Evolutionary conservation across 106 monocot genomes (phyloP).

Genomic region (Posidonia australis): DNA sequence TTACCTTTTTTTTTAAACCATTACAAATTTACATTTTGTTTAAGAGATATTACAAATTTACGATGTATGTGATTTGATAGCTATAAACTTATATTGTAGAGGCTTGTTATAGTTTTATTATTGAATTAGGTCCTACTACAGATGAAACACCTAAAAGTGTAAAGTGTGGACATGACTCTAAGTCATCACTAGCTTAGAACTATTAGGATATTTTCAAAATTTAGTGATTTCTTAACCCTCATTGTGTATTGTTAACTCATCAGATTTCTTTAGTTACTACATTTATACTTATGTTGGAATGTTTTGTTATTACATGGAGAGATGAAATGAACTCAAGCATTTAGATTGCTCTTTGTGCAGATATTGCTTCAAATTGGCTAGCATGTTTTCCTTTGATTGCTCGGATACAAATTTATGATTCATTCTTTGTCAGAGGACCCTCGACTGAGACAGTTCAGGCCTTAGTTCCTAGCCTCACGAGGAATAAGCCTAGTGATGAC

Average conservation of each 20-base stretch:
- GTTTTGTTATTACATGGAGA: background rate
- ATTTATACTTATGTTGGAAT: background rate
- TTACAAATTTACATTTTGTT: no score
- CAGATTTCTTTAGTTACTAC: background rate
- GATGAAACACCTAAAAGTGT: no score
- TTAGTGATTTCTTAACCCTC: no score
- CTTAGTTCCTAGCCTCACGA: conserved; percentile 42
- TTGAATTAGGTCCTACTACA: no score
- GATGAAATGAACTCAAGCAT: background rate
- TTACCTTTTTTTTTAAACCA: no score
- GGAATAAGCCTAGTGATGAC: conserved; percentile 31
- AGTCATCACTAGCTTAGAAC: no score
- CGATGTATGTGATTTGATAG: no score
- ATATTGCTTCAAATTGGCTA: conserved; percentile 68
- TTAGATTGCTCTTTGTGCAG: conserved; percentile 24
- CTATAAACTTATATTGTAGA: no score
- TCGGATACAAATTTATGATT: conserved; percentile 65
- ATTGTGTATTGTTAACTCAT: background rate
- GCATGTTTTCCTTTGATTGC: conserved; percentile 34
- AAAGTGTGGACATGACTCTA: no score
- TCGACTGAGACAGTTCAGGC: conserved; percentile 54
- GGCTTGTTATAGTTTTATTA: no score
- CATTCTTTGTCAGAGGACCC: conserved; percentile 68
- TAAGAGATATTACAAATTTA: no score
- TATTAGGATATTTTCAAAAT: no score